These are phyloP conservation scores for Claviceps maximensis DNA, from an alignment of 2,329 filamentous ascomycete species.

Conservation along the genomic window DNA sequence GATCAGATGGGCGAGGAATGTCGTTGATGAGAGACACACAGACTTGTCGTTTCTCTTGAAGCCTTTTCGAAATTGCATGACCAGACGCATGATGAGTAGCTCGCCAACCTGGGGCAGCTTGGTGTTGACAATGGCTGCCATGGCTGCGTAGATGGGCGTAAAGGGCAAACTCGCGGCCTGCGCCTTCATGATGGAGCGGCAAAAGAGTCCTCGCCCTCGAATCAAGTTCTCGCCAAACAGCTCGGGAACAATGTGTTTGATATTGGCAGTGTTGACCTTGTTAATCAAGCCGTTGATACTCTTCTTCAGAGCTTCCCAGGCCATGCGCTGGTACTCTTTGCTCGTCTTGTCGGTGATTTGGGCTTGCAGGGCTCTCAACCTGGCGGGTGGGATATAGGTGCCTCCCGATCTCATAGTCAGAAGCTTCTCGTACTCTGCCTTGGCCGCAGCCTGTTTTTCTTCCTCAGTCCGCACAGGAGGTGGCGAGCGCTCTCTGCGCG, in stretches of 20 bases:
- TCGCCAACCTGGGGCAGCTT: slow-evolving; percentile 93
- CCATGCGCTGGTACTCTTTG: slow-evolving; percentile 98
- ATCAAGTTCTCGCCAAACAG: slow-evolving; percentile 90
- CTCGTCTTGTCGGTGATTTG: slow-evolving; percentile 94
- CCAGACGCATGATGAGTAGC: slow-evolving; percentile 68
- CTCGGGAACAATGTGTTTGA: slow-evolving; percentile 94
- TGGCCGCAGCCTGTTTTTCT: slow-evolving; percentile 75
- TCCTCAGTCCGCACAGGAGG: slow-evolving; percentile 48
- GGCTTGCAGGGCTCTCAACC: slow-evolving; percentile 80
- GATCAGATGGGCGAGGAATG: slow-evolving; percentile 87
- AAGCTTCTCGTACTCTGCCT: slow-evolving; percentile 88
- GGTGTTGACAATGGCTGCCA: slow-evolving; percentile 94
- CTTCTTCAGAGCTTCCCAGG: slow-evolving; percentile 98
- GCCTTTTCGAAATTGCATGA: slow-evolving; percentile 88
- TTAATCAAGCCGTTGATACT: slow-evolving; percentile 98
- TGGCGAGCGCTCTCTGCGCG: slow-evolving; percentile 19
- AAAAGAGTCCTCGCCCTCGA: slow-evolving; percentile 82
- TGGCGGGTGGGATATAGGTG: slow-evolving; percentile 89
- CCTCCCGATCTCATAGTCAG: slow-evolving; percentile 87
- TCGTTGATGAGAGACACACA: slow-evolving; percentile 84
- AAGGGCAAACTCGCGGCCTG: slow-evolving; percentile 93
- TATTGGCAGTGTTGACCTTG: slow-evolving; percentile 96
- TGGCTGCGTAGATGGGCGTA: slow-evolving; percentile 89
- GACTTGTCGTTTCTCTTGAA: slow-evolving; percentile 96
- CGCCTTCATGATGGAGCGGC: slow-evolving; percentile 94